Conservation (phyloP, 441 rosid genomes). For the Brassica hybrid region DNA sequence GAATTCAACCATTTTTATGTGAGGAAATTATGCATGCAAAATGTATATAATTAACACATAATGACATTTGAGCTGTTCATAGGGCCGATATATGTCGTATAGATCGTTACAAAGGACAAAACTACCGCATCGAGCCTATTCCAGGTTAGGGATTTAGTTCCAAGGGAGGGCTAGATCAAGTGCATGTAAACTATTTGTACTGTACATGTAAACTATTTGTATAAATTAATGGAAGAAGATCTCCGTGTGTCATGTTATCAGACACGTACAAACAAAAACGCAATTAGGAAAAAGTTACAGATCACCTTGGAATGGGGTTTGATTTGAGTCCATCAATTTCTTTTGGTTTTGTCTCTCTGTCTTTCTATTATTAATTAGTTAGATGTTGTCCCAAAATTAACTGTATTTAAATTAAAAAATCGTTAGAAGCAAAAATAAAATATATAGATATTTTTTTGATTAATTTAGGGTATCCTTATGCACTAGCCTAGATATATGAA, state of each 20-base stretch:
- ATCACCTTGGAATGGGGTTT: slow-evolving; percentile 40
- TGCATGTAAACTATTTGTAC: neutral
- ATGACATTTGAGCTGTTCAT: neutral
- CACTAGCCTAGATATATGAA: too few species aligned
- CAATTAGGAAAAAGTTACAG: slow-evolving; percentile 26
- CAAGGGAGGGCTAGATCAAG: neutral
- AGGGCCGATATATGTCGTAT: neutral
- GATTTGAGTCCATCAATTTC: slow-evolving; percentile 35
- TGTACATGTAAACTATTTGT: neutral
- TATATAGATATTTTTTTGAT: too few species aligned
- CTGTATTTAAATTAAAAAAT: too few species aligned
- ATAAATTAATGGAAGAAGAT: neutral
- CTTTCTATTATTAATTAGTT: slow-evolving; percentile 12
- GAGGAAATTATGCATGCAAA: neutral
- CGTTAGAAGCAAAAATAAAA: too few species aligned
- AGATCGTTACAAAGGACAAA: neutral
- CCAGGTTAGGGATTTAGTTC: neutral
- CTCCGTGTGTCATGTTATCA: slow-evolving; percentile 23
- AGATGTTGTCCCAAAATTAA: too few species aligned
- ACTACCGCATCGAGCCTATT: neutral
- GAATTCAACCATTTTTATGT: neutral
- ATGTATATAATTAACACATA: neutral
- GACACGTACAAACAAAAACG: slow-evolving; percentile 36
- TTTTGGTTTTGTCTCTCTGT: slow-evolving; percentile 22
- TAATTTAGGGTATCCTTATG: too few species aligned